Evolutionary conservation across 768 basidiomycete genomes (phyloP).

Genomic region (Cubamyces sp.): DNA sequence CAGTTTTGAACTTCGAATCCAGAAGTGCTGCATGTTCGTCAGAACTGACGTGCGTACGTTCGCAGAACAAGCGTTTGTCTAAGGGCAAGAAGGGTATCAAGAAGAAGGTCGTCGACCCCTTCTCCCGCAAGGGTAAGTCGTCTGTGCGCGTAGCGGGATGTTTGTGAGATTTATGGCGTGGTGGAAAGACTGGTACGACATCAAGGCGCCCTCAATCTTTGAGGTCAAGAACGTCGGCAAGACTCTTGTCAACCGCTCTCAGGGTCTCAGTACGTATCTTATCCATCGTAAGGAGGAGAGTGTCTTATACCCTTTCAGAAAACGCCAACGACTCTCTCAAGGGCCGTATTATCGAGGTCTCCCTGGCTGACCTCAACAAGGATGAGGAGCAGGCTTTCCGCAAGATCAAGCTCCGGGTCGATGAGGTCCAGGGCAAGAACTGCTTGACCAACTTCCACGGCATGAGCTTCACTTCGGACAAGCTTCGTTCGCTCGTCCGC

Average conservation of each 20-base stretch:
- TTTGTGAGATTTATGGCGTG: neutral
- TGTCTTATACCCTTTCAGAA: conserved; percentile 54
- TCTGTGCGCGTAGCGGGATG: neutral
- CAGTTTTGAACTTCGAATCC: conserved; percentile 28
- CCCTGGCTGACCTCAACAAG: conserved; percentile 97
- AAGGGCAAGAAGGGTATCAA: conserved; percentile 99
- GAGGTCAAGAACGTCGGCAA: conserved; percentile 97
- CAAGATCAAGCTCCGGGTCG: conserved; percentile 98
- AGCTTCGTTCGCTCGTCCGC: conserved; percentile 98
- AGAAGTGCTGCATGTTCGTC: neutral
- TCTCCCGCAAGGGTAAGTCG: conserved; percentile 92
- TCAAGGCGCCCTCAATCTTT: conserved; percentile 98
- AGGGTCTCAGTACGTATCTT: conserved; percentile 86
- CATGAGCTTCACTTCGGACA: conserved; percentile 99
- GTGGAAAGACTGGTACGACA: conserved; percentile 92
- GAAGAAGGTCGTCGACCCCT: conserved; percentile 99
- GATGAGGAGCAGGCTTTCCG: conserved; percentile 99
- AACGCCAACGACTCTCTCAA: conserved; percentile 98
- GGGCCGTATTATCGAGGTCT: conserved; percentile 95
- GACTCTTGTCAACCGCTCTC: conserved; percentile 97
- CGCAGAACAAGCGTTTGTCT: conserved; percentile 94
- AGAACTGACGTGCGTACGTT: conserved; percentile 9
- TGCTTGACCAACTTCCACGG: conserved; percentile 99
- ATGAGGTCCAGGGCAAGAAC: conserved; percentile 97
- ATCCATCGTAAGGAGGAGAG: conserved; percentile 5